phyloP scores from a whole-genome alignment of 2,329 filamentous ascomycete species.

The Coniochaeta pulveracea region DNA sequence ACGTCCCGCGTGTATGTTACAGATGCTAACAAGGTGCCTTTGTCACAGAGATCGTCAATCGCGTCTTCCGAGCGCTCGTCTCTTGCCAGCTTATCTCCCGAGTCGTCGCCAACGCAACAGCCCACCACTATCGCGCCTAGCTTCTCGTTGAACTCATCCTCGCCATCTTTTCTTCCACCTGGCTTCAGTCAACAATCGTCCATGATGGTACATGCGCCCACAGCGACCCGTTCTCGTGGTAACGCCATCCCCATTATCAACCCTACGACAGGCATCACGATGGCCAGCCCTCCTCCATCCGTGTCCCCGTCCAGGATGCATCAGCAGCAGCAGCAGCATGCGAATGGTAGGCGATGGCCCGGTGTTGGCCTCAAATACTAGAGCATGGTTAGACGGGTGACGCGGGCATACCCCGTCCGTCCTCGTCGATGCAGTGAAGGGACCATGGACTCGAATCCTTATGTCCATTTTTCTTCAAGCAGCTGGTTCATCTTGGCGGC shows the following conservation, averaged over 20 bases:
- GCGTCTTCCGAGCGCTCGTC: constrained; percentile 87
- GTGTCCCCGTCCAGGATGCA: constrained; percentile 48
- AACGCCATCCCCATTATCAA: constrained; percentile 98
- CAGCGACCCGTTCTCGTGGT: constrained; percentile 68
- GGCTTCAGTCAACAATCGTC: constrained; percentile 50
- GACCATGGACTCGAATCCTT: constrained; percentile 22
- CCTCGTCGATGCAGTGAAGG: constrained; percentile 23
- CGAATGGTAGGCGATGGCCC: constrained; percentile 42
- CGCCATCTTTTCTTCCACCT: constrained; percentile 54
- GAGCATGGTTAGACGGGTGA: no score
- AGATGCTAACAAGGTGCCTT: constrained; percentile 22
- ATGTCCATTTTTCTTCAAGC: constrained; percentile 21
- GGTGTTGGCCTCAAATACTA: no score
- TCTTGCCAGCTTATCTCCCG: constrained; percentile 85
- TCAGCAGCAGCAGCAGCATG: constrained; percentile 50
- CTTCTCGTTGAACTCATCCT: constrained; percentile 60
- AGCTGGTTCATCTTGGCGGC: constrained; percentile 39
- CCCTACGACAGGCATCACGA: constrained; percentile 76
- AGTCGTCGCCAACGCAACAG: constrained; percentile 82
- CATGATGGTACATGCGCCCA: constrained; percentile 82
- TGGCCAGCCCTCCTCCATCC: constrained; percentile 77
- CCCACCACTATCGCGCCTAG: constrained; percentile 67
- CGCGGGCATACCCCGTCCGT: constrained; percentile 18
- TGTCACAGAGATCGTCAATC: constrained; percentile 72
- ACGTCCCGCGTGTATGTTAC: constrained; percentile 10